phyloP scores from a whole-genome alignment of 257 asterid genomes.

The Penstemon newberryi region DNA sequence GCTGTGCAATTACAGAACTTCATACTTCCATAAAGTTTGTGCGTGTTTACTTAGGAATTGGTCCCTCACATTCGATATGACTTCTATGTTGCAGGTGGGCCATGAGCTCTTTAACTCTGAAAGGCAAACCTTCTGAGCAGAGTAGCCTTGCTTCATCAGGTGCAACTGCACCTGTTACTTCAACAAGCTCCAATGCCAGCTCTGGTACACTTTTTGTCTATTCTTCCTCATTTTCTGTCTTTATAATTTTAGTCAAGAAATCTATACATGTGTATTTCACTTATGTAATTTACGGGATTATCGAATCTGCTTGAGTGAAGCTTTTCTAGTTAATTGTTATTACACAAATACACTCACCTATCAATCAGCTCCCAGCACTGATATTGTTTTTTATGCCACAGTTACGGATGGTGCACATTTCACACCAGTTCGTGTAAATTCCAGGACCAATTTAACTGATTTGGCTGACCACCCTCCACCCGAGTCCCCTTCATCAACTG shows the following conservation, averaged over 20 bases:
- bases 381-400: slow-evolving; percentile 36
- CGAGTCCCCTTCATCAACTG: slow-evolving; percentile 72
- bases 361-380: slow-evolving; percentile 13
- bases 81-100: slow-evolving; percentile 83
- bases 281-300: too few species aligned
- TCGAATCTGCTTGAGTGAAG: neutral
- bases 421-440: slow-evolving; percentile 49
- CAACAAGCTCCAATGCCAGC: slow-evolving; percentile 62
- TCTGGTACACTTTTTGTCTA: slow-evolving; percentile 47
- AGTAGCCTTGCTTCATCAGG: slow-evolving; percentile 51
- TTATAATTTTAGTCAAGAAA: neutral
- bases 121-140: slow-evolving; percentile 87
- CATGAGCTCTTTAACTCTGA: slow-evolving; percentile 91
- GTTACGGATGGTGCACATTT: slow-evolving; percentile 49
- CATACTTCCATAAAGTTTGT: neutral
- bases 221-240: neutral
- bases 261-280: too few species aligned
- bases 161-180: slow-evolving; percentile 41
- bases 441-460: slow-evolving; percentile 52
- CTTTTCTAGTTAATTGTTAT: slow-evolving; percentile 2
- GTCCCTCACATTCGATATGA: slow-evolving; percentile 9
- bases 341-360: neutral
- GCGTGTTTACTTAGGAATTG: slow-evolving; percentile 8
- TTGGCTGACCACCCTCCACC: slow-evolving; percentile 56
- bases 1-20: neutral